Conservation (phyloP, 2,329 filamentous ascomycete species). For the Neodidymelliopsis sp. region DNA sequence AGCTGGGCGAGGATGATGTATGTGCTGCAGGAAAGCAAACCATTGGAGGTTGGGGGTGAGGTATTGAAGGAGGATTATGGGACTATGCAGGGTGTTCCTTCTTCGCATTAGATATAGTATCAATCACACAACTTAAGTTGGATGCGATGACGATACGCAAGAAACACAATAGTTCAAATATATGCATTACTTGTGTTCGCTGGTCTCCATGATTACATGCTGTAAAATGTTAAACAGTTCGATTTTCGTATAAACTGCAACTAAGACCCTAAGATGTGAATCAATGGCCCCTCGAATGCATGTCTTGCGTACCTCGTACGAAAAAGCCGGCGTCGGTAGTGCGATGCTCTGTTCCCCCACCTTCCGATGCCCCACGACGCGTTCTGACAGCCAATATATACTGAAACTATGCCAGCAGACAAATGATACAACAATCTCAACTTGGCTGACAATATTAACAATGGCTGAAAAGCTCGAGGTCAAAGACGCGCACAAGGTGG, state of each 20-base stretch:
- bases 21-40: slow-evolving; percentile 40
- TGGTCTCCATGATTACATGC: background rate
- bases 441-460: background rate
- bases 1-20: slow-evolving; percentile 43
- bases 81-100: slow-evolving; percentile 41
- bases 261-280: too few relatives aligned
- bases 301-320: too few relatives aligned
- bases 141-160: too few relatives aligned
- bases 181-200: background rate
- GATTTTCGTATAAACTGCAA: too few relatives aligned
- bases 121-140: background rate
- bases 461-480: slow-evolving; percentile 41
- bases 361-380: slow-evolving; percentile 26
- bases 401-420: slow-evolving; percentile 9
- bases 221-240: too few relatives aligned
- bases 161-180: background rate
- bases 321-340: too few relatives aligned
- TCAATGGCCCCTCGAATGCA: too few relatives aligned
- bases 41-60: slow-evolving; percentile 35
- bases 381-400: slow-evolving; percentile 26
- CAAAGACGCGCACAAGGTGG: slow-evolving; percentile 43
- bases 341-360: slow-evolving; percentile 32
- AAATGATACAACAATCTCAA: background rate
- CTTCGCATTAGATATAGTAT: slow-evolving; percentile 26
- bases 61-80: slow-evolving; percentile 40